Evolutionary conservation across 1,284 basidiomycete species (phyloP), one percentile per base, ranked within the genome.

Genomic region (Microstroma glucosiphilum): DNA sequence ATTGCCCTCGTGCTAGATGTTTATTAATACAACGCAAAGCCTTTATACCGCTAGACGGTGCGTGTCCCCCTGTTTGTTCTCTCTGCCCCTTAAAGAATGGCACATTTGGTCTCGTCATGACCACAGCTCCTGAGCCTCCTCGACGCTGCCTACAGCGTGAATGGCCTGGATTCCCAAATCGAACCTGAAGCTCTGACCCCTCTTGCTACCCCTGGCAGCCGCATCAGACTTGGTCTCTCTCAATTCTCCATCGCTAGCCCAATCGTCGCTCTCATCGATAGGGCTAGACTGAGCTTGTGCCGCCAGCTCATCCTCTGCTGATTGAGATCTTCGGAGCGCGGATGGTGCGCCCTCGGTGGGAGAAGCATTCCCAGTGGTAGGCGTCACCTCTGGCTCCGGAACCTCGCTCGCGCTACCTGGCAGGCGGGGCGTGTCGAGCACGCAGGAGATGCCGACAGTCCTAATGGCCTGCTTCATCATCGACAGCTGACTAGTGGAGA

Each of bases 391-490:
- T 3, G 11, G 26, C 15, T 46, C 40, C 1, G 60, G 49, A 3
- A 37, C 30, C 12, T 25, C 37, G 4, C 19, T 12, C 9, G n/a
- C 46, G 40, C 41, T 12, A 15, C 63, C 59, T 67, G 60, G 57
- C 51, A 67, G 61, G 1, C 62, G 55, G n/a, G 76, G 76, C 11
- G 64, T 62, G 26, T 75, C 70, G 41, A 78, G 65, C 8, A 76
- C 61, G 4, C 67, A 72, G 8, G 89, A 90, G 40, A 94, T 87
- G 2, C 92, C 92, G 15, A 94, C 82, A 15, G 88, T 90, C 59
- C 88, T 84, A 13, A 94, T 81, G 60, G 85, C 86, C 66, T 91
- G 87, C 17, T 85, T 83, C 74, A 86, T 84, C 88, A 94, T 91
- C 58, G 80, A 80, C 42, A 92, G 84, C 69, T 90, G 81, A 53